These are phyloP conservation scores for Naegleria gruberi DNA, from an alignment of 208 protist species.

Conservation along the genomic window DNA sequence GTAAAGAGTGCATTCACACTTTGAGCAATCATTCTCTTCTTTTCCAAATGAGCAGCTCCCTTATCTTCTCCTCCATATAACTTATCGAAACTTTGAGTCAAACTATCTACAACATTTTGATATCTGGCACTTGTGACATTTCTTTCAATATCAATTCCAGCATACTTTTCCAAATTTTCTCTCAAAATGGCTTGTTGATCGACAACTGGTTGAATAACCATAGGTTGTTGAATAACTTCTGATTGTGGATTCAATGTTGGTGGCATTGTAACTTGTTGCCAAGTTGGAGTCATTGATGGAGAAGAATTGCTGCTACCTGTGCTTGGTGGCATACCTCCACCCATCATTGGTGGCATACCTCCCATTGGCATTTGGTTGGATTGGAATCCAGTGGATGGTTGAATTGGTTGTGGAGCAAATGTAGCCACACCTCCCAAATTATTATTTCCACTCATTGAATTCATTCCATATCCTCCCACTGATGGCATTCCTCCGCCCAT, in stretches of 20 bases:
- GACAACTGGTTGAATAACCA: background rate
- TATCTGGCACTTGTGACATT: background rate
- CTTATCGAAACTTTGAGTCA: background rate
- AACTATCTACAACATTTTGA: background rate
- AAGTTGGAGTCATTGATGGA: background rate
- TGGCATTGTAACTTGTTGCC: background rate
- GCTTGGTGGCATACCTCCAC: too few relatives aligned
- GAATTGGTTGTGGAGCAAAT: background rate
- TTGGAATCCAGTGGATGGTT: background rate
- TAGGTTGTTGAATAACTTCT: background rate
- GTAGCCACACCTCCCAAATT: background rate
- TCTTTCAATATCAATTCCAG: background rate
- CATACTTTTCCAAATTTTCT: background rate
- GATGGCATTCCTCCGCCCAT: background rate
- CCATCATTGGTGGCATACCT: background rate
- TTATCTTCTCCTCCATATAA: background rate
- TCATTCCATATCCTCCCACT: too few relatives aligned
- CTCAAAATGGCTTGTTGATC: background rate
- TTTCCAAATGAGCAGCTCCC: background rate
- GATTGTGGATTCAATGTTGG: background rate
- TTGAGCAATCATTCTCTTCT: background rate
- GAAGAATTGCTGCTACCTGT: background rate
- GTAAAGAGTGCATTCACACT: background rate
- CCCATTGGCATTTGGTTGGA: too few relatives aligned
- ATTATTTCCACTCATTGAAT: background rate